phyloP scores from a whole-genome alignment of 371 early-diverging fungal genomes.

The Actinomortierella ambigua region DNA sequence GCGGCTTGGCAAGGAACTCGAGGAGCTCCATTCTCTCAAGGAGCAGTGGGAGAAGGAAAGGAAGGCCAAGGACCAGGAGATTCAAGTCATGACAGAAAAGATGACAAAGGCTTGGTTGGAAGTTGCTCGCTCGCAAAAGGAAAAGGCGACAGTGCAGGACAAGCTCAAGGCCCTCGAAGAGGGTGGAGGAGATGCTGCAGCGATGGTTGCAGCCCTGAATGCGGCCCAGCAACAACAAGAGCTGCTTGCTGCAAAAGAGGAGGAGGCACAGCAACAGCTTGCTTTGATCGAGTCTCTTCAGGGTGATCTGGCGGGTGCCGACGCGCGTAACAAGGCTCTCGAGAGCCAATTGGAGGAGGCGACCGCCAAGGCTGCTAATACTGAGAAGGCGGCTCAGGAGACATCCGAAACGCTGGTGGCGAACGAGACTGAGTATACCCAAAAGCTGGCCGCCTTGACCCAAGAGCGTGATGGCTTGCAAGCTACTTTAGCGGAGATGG shows the following conservation, averaged over 20 bases:
- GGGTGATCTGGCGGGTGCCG: constrained; percentile 23
- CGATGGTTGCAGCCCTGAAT: too few species aligned
- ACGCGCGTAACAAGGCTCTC: constrained; percentile 12
- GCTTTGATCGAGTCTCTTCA: constrained; percentile 26
- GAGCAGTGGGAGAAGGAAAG: constrained; percentile 35
- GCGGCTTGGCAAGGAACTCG: constrained; percentile 22
- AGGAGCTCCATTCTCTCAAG: constrained; percentile 32
- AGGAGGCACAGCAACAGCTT: constrained; percentile 11
- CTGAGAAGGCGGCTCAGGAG: constrained; percentile 19
- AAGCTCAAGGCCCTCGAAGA: constrained; percentile 6
- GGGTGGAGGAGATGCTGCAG: constrained; percentile 5
- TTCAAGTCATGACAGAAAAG: constrained; percentile 41
- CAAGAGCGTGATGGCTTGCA: constrained; percentile 20
- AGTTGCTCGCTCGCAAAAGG: constrained; percentile 41
- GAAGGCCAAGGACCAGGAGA: constrained; percentile 40
- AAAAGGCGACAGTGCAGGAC: constrained; percentile 16
- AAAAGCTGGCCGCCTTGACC: constrained; percentile 22
- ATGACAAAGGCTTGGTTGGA: constrained; percentile 45
- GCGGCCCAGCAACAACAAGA: too few species aligned
- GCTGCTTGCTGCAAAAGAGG: too few species aligned
- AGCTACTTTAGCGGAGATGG: constrained; percentile 9
- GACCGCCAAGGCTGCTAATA: constrained; percentile 15
- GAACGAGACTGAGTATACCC: constrained; percentile 3
- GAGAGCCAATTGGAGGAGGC: constrained; percentile 22
- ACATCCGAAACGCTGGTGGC: constrained; percentile 3